These are phyloP conservation scores for Sergeia podlipaevii DNA, from an alignment of 208 protist species.

Conservation along the genomic window DNA sequence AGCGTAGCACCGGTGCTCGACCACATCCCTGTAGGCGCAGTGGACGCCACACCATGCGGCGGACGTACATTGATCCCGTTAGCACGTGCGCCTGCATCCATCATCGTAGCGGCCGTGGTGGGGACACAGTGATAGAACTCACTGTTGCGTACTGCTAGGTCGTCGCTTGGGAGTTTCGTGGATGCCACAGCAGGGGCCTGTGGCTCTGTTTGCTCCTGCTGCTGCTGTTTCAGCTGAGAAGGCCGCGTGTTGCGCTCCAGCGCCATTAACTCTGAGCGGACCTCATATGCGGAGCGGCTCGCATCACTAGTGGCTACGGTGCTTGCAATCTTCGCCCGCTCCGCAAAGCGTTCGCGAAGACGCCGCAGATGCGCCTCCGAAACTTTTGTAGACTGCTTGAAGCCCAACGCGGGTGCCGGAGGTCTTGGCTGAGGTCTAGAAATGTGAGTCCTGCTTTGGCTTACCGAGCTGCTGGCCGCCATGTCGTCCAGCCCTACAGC, in stretches of 20 bases:
- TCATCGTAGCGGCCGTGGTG: too few species aligned
- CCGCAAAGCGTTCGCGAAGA: constrained; percentile 53
- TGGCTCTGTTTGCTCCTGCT: constrained; percentile 8
- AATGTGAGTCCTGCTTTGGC: constrained; percentile 8
- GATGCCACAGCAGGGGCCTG: not conserved
- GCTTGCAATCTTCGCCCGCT: constrained; percentile 51
- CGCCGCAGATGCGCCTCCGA: constrained; percentile 32
- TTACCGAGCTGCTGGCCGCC: not conserved
- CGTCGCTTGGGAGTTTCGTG: too few species aligned
- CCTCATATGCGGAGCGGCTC: constrained; percentile 51
- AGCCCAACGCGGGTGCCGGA: constrained; percentile 49
- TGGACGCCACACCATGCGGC: too few species aligned
- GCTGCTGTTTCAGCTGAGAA: constrained; percentile 4
- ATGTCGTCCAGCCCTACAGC: not conserved
- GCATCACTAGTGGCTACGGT: constrained; percentile 57
- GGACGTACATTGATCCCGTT: constrained; percentile 2
- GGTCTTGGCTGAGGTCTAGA: constrained; percentile 36
- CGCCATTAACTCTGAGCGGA: constrained; percentile 65
- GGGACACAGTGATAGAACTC: too few species aligned
- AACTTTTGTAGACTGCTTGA: constrained; percentile 18
- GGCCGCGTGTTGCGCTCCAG: constrained; percentile 40
- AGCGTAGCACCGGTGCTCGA: too few species aligned
- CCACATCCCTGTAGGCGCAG: too few species aligned
- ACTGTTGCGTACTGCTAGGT: too few species aligned
- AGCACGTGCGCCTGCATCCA: too few species aligned